These are phyloP conservation scores for Jamesozyma piceae DNA, from an alignment of 805 yeast species.

Conservation along the genomic window DNA sequence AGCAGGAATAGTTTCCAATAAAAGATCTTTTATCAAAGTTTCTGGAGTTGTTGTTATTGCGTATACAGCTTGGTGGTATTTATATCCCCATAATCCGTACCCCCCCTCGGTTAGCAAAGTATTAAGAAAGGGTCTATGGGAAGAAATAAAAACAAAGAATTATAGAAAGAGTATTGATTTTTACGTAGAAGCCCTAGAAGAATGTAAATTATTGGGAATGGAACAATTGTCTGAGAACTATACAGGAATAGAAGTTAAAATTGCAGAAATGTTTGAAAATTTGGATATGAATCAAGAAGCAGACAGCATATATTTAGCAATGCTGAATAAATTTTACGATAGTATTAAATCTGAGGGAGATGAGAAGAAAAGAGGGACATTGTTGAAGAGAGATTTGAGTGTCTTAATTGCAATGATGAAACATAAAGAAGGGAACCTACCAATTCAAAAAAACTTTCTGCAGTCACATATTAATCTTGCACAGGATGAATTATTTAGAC, in stretches of 20 bases:
- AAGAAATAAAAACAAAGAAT: constrained; percentile 53
- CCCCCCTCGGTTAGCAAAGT: constrained; percentile 62
- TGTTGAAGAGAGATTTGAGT: constrained; percentile 58
- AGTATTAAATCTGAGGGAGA: constrained; percentile 7
- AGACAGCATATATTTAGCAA: constrained; percentile 50
- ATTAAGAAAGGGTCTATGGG: constrained; percentile 68
- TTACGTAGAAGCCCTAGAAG: constrained; percentile 64
- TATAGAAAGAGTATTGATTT: constrained; percentile 55
- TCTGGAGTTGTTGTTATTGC: background rate
- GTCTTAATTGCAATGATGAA: constrained; percentile 46
- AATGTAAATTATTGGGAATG: constrained; percentile 44
- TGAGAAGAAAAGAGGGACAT: constrained; percentile 30
- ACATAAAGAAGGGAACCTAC: constrained; percentile 32
- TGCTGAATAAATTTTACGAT: constrained; percentile 45
- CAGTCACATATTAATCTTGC: constrained; percentile 53
- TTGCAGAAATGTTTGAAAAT: constrained; percentile 76
- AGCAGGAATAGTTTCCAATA: background rate
- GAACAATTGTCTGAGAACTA: constrained; percentile 59
- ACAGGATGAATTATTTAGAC: constrained; percentile 37
- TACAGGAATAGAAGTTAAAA: constrained; percentile 78
- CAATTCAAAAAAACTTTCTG: constrained; percentile 39
- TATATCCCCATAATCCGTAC: constrained; percentile 62
- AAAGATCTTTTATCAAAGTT: background rate
- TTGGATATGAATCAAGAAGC: constrained; percentile 55
- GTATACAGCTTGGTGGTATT: constrained; percentile 32